Conservation (phyloP, 140 eudicot species). For the Oenanthe javanica region DNA sequence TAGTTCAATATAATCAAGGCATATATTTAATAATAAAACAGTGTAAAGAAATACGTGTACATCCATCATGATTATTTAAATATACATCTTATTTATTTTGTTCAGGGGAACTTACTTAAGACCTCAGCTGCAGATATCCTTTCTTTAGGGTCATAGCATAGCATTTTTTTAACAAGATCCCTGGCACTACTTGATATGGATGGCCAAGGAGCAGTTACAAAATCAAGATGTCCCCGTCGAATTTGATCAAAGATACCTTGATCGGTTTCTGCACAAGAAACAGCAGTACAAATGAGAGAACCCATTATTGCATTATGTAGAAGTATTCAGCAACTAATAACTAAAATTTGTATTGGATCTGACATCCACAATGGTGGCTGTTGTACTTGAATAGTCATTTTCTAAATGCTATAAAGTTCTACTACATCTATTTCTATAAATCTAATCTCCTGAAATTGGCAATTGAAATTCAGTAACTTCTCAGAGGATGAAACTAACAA, state of each 20-base stretch:
- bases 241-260: conserved; percentile 80
- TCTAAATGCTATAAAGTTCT: neutral
- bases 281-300: conserved; percentile 4
- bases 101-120: conserved; percentile 49
- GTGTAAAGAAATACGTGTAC: neutral
- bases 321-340: conserved; percentile 5
- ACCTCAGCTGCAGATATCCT: conserved; percentile 81
- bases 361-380: neutral
- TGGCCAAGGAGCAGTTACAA: conserved; percentile 91
- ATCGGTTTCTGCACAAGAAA: conserved; percentile 60
- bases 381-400: neutral
- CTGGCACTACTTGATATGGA: conserved; percentile 89
- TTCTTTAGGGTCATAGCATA: conserved; percentile 64
- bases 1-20: neutral
- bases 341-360: neutral
- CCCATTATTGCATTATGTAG: neutral
- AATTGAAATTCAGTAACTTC: neutral
- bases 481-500: neutral
- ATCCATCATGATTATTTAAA: neutral
- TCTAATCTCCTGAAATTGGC: neutral
- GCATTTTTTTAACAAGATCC: conserved; percentile 96
- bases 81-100: neutral
- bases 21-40: neutral
- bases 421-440: neutral
- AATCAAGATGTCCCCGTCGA: conserved; percentile 84